Evolutionary conservation across 2,329 filamentous ascomycete genomes (phyloP), one percentile per base, ranked within the genome.

Genomic region (Aspergillus calidoustus): DNA sequence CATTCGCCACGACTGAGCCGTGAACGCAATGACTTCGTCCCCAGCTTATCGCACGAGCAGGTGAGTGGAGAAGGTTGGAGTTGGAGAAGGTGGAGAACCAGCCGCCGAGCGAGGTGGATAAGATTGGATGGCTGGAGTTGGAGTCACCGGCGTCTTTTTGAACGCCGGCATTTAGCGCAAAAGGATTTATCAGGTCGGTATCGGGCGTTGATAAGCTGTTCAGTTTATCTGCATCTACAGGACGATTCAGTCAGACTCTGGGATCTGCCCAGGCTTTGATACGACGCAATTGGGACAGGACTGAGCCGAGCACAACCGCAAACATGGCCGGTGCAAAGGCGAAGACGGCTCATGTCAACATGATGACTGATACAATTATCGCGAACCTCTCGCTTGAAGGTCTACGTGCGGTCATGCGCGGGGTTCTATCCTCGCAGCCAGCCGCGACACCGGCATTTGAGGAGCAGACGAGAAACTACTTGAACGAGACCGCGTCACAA

Each of bases 351-450:
- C 80, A 82, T 65, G 78, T 81, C 63, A 82, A 82, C 56, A 79
- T 81, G 75, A 81, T 81, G 80, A 78, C 76, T 2, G 80, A 81
- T 59, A 80, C 76, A 4, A 75, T 81, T 59, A 79, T 82, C 56
- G 77, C 75, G n/a, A 81, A 79, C 50, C 63, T 82, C 25, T 72
- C 78, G 1, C 65, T 70, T 1, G 77, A 79, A n/a, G 79, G 74
- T 5, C 64, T 82, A 17, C 76, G 79, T 3, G 71, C 72, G 7
- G 70, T 81, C 5, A 66, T 81, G 56, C 69, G 79, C 44, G 57
- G 60, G 6, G 28, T 48, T n/a, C 41, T 59, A n/a, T 11, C 54
- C 1, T 15, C 28, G n/a, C 54, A 50, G 3, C 54, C 54, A 5
- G 7, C 9, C 3, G 6, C n/a, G 13, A 54, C 51, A 15, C 34